Conservation (phyloP, 2,329 filamentous ascomycete species). For the Aspergillus chevalieri region DNA sequence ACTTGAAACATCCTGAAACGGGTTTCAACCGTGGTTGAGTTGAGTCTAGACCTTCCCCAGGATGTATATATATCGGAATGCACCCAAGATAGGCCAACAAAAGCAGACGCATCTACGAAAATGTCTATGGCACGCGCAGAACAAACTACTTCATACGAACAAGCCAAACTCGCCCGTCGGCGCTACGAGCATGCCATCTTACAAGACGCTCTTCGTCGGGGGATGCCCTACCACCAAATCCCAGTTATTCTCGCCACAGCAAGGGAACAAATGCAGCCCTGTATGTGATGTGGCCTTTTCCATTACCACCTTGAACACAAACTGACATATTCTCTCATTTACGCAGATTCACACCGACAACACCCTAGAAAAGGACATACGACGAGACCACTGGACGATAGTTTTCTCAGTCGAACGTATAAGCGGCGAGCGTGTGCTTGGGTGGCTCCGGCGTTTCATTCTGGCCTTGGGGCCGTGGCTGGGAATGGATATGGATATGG, state of each 20-base stretch:
- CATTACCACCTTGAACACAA: too few species aligned
- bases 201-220: constrained; percentile 2
- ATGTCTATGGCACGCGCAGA: neutral
- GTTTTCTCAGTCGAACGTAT: neutral
- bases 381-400: neutral
- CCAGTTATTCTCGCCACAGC: neutral
- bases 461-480: too few species aligned
- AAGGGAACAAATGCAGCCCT: neutral
- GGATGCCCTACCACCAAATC: neutral
- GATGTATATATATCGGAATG: neutral
- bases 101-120: neutral
- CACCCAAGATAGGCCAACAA: neutral
- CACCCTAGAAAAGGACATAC: neutral
- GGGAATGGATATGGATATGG: too few species aligned
- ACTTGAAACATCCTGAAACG: neutral
- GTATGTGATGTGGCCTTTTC: neutral
- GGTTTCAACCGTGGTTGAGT: neutral
- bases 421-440: neutral
- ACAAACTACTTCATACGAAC: constrained; percentile 5
- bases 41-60: neutral
- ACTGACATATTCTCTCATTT: neutral
- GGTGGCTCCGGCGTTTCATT: neutral
- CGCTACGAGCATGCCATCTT: constrained; percentile 6
- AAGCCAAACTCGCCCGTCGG: constrained; percentile 5
- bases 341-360: neutral